phyloP scores from a whole-genome alignment of 2,329 filamentous ascomycete species.

The Simplicillium aogashimaense region DNA sequence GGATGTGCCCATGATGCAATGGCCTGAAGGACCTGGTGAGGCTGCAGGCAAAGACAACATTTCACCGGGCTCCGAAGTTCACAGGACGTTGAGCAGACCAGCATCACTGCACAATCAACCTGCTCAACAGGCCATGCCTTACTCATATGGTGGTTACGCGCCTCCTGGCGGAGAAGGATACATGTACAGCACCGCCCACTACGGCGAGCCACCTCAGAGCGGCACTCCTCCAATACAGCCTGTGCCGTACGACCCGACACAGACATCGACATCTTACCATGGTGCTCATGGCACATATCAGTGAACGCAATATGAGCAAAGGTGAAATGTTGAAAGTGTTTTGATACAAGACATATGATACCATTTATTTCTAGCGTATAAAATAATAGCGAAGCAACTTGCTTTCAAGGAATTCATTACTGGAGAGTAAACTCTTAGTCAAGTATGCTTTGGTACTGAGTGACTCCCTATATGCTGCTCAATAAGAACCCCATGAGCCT shows the following conservation, averaged over 20 bases:
- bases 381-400: no score
- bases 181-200: no score
- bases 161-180: background rate
- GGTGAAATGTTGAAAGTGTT: no score
- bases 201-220: background rate
- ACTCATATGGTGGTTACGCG: background rate
- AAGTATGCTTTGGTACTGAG: no score
- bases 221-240: conserved; percentile 1
- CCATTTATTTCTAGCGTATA: no score
- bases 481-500: no score
- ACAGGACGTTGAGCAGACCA: background rate
- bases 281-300: background rate
- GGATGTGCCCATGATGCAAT: background rate
- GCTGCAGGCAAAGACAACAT: background rate
- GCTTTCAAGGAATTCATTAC: no score
- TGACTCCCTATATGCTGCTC: no score
- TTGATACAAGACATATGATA: no score
- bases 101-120: background rate
- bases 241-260: conserved; percentile 3
- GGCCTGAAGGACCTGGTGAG: background rate
- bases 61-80: background rate
- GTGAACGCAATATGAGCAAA: no score
- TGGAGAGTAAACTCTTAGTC: no score
- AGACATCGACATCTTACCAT: conserved; percentile 1
- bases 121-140: conserved; percentile 4